Conservation (phyloP, 208 protist genomes). For the Tritrichomonas musculus region DNA sequence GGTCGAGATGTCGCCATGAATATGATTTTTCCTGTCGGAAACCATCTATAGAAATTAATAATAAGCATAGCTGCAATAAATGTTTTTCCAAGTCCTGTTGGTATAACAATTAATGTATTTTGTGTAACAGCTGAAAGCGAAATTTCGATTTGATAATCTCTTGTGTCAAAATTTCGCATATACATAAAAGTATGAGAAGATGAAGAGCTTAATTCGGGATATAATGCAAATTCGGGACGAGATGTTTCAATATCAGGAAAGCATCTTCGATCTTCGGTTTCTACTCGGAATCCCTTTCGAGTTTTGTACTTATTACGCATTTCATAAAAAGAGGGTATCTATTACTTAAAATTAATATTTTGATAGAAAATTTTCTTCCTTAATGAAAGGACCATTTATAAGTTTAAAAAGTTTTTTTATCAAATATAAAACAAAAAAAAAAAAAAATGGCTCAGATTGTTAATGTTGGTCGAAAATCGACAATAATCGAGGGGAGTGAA, state of each 20-base stretch:
- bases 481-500: no score
- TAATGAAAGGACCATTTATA: no score
- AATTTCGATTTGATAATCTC: slow-evolving; percentile 30
- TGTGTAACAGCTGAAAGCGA: neutral
- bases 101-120: slow-evolving; percentile 46
- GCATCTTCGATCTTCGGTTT: neutral
- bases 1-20: slow-evolving; percentile 54
- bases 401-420: no score
- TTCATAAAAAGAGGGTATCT: no score
- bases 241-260: neutral
- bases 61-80: slow-evolving; percentile 56
- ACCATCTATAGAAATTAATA: slow-evolving; percentile 53
- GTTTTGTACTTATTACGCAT: no score
- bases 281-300: neutral
- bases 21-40: slow-evolving; percentile 47
- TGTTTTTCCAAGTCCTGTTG: slow-evolving; percentile 56
- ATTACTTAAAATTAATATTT: no score
- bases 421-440: no score
- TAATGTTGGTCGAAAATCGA: no score
- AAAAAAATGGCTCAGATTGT: no score
- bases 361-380: no score
- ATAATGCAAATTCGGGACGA: neutral
- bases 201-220: neutral
- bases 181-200: neutral
- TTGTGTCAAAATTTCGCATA: neutral